Conservation (phyloP, 1,284 basidiomycete species). For the Polyporus tsugae region DNA sequence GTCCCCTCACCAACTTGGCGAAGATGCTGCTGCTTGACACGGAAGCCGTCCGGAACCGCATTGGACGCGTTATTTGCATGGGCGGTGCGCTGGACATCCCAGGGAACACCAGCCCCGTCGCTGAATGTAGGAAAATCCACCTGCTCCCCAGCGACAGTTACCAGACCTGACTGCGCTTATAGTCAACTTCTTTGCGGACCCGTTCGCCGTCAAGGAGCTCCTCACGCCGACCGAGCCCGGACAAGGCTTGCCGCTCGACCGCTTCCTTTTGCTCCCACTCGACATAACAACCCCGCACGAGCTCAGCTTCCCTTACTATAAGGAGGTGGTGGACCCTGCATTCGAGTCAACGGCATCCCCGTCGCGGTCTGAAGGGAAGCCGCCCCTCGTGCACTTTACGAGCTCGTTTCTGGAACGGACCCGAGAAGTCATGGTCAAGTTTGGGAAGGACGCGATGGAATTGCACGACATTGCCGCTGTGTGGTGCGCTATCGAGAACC, state of each 20-base stretch:
- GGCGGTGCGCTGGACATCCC: slow-evolving; percentile 96
- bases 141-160: not conserved
- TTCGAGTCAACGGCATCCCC: slow-evolving; percentile 60
- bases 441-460: slow-evolving; percentile 86
- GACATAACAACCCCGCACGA: slow-evolving; percentile 86
- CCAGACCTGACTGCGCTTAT: slow-evolving; percentile 2
- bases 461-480: slow-evolving; percentile 85
- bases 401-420: slow-evolving; percentile 82
- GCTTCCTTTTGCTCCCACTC: slow-evolving; percentile 78
- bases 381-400: slow-evolving; percentile 76
- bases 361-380: slow-evolving; percentile 53
- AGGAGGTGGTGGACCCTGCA: slow-evolving; percentile 56
- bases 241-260: slow-evolving; percentile 62
- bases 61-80: slow-evolving; percentile 88
- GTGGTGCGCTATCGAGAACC: slow-evolving; percentile 81
- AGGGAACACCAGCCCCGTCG: slow-evolving; percentile 85
- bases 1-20: slow-evolving; percentile 91
- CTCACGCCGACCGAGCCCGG: slow-evolving; percentile 51
- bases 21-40: slow-evolving; percentile 68
- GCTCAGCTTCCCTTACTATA: slow-evolving; percentile 76
- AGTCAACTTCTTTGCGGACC: slow-evolving; percentile 97
- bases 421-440: slow-evolving; percentile 72
- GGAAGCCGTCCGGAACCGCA: slow-evolving; percentile 60
- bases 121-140: slow-evolving; percentile 68
- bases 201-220: slow-evolving; percentile 81